Percentiles rank a stretch among this genome's conserved stretches.
Evolutionary conservation across 108 stramenopile genomes (phyloP).

Genomic region (Cylindrotheca closterium): DNA sequence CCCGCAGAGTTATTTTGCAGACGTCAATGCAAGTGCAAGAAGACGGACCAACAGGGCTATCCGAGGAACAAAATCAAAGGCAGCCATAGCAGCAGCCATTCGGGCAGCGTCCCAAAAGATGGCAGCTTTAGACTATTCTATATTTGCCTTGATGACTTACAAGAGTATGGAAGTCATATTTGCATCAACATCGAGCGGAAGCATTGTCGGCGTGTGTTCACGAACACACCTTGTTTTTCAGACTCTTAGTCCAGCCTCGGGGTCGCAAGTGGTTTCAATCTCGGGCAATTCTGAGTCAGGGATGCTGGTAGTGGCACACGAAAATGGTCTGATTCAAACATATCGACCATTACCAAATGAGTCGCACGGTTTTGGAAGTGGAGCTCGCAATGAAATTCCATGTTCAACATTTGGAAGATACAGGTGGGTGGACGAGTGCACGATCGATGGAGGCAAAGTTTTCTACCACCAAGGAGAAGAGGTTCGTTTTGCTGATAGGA

Average conservation of each 20-base stretch:
- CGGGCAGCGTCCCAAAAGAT: neutral
- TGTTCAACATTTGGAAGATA: conserved; percentile 22
- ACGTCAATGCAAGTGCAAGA: conserved; percentile 20
- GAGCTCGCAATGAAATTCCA: neutral
- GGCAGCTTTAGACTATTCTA: conserved; percentile 11
- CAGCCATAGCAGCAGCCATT: conserved; percentile 15
- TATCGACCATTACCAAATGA: conserved; percentile 29
- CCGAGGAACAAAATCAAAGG: conserved; percentile 15
- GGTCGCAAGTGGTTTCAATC: conserved; percentile 24
- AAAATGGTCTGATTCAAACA: conserved; percentile 37
- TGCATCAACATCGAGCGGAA: conserved; percentile 12
- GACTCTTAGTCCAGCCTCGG: conserved; percentile 32
- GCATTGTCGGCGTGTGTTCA: conserved; percentile 51
- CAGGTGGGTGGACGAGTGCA: conserved; percentile 19
- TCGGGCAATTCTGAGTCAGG: conserved; percentile 33
- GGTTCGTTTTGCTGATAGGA: conserved; percentile 18
- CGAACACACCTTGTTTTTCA: conserved; percentile 66
- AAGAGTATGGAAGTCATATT: conserved; percentile 70
- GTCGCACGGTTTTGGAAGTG: neutral
- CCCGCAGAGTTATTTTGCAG: conserved; percentile 9
- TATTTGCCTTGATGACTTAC: conserved; percentile 36
- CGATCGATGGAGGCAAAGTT: conserved; percentile 17
- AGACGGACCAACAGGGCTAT: conserved; percentile 15
- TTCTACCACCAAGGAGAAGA: conserved; percentile 21
- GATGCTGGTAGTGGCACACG: conserved; percentile 27